phyloP scores from a whole-genome alignment of 495 filamentous ascomycete species.

The Aspergillus saccharolyticus region DNA sequence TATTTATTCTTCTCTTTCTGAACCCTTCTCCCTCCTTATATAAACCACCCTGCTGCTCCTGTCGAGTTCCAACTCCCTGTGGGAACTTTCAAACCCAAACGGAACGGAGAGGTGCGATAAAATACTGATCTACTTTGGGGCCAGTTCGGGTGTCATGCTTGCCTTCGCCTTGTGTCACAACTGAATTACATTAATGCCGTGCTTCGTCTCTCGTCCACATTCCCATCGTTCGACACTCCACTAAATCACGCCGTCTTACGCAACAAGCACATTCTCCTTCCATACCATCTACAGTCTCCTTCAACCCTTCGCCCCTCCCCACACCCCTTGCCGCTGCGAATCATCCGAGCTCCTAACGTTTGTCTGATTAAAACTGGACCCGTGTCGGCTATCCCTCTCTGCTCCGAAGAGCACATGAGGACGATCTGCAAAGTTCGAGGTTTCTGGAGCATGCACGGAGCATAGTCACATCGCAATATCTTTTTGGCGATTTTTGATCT shows the following conservation, averaged over 20 bases:
- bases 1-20: slow-evolving; percentile 14
- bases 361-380: slow-evolving; percentile 19
- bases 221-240: slow-evolving; percentile 36
- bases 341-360: slow-evolving; percentile 29
- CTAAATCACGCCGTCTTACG: slow-evolving; percentile 34
- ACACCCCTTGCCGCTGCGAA: slow-evolving; percentile 37
- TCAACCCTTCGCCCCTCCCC: slow-evolving; percentile 23
- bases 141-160: slow-evolving; percentile 36
- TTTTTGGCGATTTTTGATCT: slow-evolving; percentile 28
- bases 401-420: slow-evolving; percentile 39
- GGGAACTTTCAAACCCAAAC: slow-evolving; percentile 9
- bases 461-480: slow-evolving; percentile 38
- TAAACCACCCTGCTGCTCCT: slow-evolving; percentile 12
- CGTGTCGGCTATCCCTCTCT: slow-evolving; percentile 11
- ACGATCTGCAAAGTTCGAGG: slow-evolving; percentile 41
- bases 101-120: slow-evolving; percentile 12
- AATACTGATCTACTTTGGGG: slow-evolving; percentile 17
- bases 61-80: slow-evolving; percentile 4
- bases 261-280: slow-evolving; percentile 39
- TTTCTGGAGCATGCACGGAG: slow-evolving; percentile 50
- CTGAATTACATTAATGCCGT: slow-evolving; percentile 40
- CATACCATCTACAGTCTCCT: slow-evolving; percentile 24
- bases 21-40: slow-evolving; percentile 5
- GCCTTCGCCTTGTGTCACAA: slow-evolving; percentile 40
- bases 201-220: slow-evolving; percentile 39